Percentiles rank a stretch among this genome's conserved stretches.
Evolutionary conservation across 73 alveolate species (phyloP).

Genomic region (Paramecium sonneborni): DNA sequence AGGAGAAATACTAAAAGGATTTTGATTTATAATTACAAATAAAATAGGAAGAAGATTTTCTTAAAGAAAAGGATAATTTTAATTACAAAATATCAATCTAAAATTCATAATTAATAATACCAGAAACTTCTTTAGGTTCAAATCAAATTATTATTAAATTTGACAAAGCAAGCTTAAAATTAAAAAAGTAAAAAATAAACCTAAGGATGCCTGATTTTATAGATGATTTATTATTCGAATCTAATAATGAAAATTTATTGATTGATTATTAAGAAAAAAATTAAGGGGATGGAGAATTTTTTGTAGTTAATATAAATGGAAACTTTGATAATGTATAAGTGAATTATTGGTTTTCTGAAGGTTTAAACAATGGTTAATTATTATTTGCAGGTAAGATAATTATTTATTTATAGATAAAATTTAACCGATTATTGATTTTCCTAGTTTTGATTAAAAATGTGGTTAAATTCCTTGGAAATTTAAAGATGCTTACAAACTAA

Average conservation of each 20-base stretch:
- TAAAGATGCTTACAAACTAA: neutral
- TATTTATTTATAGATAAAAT: neutral
- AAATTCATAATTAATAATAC: neutral
- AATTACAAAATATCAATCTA: neutral
- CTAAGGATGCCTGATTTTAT: neutral
- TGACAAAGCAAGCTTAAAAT: neutral
- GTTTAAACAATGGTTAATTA: neutral
- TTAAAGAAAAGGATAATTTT: neutral
- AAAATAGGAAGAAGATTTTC: neutral
- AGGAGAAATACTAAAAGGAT: neutral
- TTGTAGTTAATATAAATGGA: neutral
- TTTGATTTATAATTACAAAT: neutral
- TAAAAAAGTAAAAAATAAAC: neutral
- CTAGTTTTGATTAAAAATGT: neutral
- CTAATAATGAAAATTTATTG: neutral
- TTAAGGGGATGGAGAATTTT: neutral
- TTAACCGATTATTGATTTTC: neutral
- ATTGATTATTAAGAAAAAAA: neutral
- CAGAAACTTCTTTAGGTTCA: neutral
- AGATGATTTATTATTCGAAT: neutral
- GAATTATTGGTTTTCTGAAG: neutral
- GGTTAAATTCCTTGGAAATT: slow-evolving; percentile 6
- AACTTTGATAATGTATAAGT: neutral
- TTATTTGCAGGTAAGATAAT: neutral
- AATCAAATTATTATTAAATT: neutral